Percentiles rank a stretch among this genome's conserved stretches.
phyloP scores from a whole-genome alignment of 495 filamentous ascomycete genomes.

The Lichenothelia convexa region DNA sequence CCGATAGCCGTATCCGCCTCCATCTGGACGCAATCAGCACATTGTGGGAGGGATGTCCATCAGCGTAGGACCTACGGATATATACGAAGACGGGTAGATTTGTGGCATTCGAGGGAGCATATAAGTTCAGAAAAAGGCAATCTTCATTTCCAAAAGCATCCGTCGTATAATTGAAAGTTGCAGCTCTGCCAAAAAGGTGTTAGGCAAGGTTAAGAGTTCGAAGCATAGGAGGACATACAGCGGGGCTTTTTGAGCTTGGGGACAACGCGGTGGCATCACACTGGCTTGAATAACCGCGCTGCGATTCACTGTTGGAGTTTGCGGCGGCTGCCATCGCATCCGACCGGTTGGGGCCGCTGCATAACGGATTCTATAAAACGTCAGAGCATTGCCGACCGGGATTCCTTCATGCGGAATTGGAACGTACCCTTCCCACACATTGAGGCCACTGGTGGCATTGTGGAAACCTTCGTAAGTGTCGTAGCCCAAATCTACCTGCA shows the following conservation, averaged over 20 bases:
- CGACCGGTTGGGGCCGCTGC: conserved; percentile 8
- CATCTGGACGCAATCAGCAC: no score
- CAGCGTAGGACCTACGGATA: conserved; percentile 20
- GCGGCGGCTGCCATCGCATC: conserved; percentile 15
- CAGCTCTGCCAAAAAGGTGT: no score
- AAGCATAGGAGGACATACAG: no score
- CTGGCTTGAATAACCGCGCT: conserved; percentile 7
- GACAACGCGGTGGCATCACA: conserved; percentile 5
- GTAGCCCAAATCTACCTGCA: conserved; percentile 10
- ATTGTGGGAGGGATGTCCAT: conserved; percentile 16
- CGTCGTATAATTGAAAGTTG: background rate
- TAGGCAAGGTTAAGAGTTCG: no score
- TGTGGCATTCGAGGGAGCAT: conserved; percentile 2
- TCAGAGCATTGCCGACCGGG: background rate
- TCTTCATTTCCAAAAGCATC: conserved; percentile 11
- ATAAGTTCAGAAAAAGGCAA: conserved; percentile 16
- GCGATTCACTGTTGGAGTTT: conserved; percentile 11
- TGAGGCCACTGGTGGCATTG: conserved; percentile 5
- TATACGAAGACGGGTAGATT: conserved; percentile 15
- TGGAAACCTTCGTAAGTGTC: conserved; percentile 5
- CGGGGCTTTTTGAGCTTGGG: conserved; percentile 4
- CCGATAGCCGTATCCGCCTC: conserved; percentile 10
- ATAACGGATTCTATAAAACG: conserved; percentile 6
- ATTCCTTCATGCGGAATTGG: background rate
- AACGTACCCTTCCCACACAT: conserved; percentile 11